phyloP scores from a whole-genome alignment of 2,329 filamentous ascomycete genomes.

The Aspergillus sp. region DNA sequence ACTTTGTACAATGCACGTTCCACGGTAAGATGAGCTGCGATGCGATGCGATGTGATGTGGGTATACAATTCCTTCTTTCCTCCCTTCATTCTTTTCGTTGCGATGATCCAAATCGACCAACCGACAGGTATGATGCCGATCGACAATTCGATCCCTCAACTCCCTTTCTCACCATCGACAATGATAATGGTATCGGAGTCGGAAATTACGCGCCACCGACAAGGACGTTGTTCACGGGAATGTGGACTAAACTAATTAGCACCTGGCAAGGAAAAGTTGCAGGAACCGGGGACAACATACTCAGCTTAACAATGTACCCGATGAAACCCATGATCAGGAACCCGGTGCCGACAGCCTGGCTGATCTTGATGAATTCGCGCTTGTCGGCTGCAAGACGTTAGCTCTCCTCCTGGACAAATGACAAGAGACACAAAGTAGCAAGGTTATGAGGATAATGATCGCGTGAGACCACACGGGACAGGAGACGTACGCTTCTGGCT shows the following conservation, averaged over 20 bases:
- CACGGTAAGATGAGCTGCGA: neutral
- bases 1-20: conserved; percentile 1
- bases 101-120: neutral
- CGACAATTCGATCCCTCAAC: neutral
- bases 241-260: conserved; percentile 43
- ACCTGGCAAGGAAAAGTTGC: neutral
- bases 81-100: neutral
- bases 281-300: conserved; percentile 37
- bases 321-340: conserved; percentile 60
- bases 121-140: neutral
- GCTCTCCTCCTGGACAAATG: neutral
- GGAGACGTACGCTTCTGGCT: conserved; percentile 25
- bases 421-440: neutral
- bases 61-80: conserved; percentile 1
- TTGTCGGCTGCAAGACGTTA: conserved; percentile 49
- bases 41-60: conserved; percentile 4
- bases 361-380: conserved; percentile 62
- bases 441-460: too few species aligned
- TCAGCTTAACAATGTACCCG: conserved; percentile 61
- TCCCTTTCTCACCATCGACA: neutral
- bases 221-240: conserved; percentile 52
- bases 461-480: neutral
- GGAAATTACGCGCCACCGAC: conserved; percentile 46
- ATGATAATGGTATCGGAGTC: neutral
- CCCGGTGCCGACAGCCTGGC: conserved; percentile 60